Evolutionary conservation across 768 basidiomycete genomes (phyloP).

Genomic region (Lactarius akahatsu): DNA sequence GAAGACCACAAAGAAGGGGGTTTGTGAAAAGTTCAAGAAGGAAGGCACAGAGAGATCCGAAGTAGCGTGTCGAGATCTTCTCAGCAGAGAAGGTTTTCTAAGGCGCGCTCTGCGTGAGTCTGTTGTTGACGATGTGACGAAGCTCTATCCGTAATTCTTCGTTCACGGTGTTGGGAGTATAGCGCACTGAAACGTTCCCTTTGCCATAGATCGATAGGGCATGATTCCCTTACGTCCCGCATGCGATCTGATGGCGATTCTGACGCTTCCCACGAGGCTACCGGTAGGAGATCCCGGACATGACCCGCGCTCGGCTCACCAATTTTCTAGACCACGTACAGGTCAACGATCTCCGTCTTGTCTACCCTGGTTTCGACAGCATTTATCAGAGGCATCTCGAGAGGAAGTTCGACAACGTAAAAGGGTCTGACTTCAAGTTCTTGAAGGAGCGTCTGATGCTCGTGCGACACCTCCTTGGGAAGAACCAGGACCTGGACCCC

Average conservation of each 20-base stretch:
- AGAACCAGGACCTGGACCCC: background rate
- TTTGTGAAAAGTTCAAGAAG: background rate
- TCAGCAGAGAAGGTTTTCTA: accelerated
- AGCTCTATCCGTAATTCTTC: background rate
- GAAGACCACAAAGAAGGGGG: background rate
- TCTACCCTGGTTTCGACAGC: background rate
- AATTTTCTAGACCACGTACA: background rate
- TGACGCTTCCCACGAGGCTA: background rate
- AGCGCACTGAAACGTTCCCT: background rate
- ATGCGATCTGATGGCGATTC: background rate
- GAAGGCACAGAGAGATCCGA: background rate
- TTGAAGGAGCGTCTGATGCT: conserved; percentile 2
- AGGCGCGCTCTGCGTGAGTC: background rate
- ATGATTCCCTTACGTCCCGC: background rate
- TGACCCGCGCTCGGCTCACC: background rate
- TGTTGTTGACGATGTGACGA: background rate
- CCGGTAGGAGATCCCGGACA: background rate
- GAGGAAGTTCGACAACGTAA: background rate
- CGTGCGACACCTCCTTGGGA: conserved; percentile 1
- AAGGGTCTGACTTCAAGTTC: background rate
- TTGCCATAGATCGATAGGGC: background rate
- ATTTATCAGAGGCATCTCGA: background rate
- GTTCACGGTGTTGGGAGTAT: no score
- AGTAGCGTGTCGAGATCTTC: background rate
- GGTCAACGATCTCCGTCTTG: background rate